Evolutionary conservation across 345 rosid genomes (phyloP), one percentile per base, ranked within the genome.

Genomic region (Moricandia moricandioides): DNA sequence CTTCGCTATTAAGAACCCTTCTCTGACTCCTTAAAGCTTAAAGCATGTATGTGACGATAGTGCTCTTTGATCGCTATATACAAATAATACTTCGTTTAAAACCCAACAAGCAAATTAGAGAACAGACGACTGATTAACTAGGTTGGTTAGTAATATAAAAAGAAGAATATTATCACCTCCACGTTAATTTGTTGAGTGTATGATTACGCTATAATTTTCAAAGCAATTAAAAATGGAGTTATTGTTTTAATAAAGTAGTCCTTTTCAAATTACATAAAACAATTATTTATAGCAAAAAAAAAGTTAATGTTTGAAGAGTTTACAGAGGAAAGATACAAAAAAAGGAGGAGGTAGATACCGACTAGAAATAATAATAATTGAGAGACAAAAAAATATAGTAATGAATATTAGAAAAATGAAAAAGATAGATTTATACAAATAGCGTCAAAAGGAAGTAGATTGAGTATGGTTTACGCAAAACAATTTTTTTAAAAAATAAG

Each of bases 371-470:
- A 71, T 71, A 64, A 77, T 71, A 78, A 73, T 49, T 66, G 77
- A 59, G 65, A 31, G 55, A 77, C 55, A 77, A 63, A 62, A 66
- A 45, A 60, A 21, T 12, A 69, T 3, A 69, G 37, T 16, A 75
- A 47, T 60, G 56, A 68, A 61, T 67, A 61, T 59, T 63, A 70
- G 17, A 43, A 26, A 55, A 78, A 72, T 18, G 30, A 54, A 55
- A 69, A 12, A 30, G 65, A 76, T 3, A 62, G 39, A 59, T 65
- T 72, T 67, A 62, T 67, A 65, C 43, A 66, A 78, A 78, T 78
- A 61, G 78, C 81, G 81, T 78, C 74, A 78, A 78, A 78, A 72
- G 69, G 73, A 56, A 73, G 71, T 75, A 79, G 82, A 62, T 79
- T 79, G 82, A 79, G 82, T 79, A 74, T 64, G 57, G 72, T 74